Base-by-base conservation (phyloP, 768 basidiomycete genomes). In the Phaeotremella fagi region DNA sequence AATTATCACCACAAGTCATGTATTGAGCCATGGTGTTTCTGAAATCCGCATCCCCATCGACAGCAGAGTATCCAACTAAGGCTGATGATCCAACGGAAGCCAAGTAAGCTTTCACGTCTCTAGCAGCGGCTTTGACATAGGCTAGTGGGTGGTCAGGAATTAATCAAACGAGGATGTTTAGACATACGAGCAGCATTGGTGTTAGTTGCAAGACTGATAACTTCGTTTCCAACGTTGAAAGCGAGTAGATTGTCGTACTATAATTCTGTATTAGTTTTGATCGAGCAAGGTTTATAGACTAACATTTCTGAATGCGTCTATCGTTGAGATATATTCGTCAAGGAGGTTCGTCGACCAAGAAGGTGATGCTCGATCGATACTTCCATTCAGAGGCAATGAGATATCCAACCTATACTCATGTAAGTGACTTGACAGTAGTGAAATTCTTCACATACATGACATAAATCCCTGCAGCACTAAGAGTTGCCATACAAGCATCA, bases 241-340 rank as follows among this genome's bases (percentile, higher is more conserved):
- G 84, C 90, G 51, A 94, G 77, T 15, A 95, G 82, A 61, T 95
- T 95, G 78, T 88, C 83, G 64, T 94, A 95, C 71, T 87, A 83
- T 35, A 12, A 20, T 22, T 12, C 38, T 41, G 11, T 35, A 35
- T 41, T 22, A 14, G 20, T 41, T 20, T 7, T 41, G 38, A 41
- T 41, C 24, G 18, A 38, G 47, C 42, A 35, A 31, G 22, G 22
- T 22, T 9, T 12, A 36, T 33, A 11, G 22, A 49, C 55, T 43
- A 31, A 63, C 61, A 50, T 63, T 60, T 68, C 79, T 79, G 78
- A 92, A 92, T 0, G 77, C 78, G 58, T 88, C 79, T 62, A 94
- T 86, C 24, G 89, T 94, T 25, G 71, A 69, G 55, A 85, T 79
- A 74, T 92, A 95, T 54, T 82, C 79, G 70, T 89, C 80, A 29